These are phyloP conservation scores for Dactylellina drechsleri DNA, from an alignment of 2,329 filamentous ascomycete genomes.

Conservation along the genomic window DNA sequence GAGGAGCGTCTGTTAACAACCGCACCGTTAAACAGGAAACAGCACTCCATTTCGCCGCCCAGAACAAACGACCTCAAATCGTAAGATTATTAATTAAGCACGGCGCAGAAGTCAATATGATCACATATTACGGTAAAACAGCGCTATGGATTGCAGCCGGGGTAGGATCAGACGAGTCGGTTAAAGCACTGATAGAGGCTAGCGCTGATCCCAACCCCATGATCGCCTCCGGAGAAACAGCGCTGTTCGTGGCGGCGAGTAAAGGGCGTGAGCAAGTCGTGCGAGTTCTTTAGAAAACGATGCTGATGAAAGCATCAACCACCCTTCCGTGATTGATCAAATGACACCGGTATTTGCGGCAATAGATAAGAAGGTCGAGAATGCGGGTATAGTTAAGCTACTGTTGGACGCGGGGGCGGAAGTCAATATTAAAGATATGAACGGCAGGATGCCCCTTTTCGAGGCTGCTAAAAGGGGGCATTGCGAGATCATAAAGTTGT, in stretches of 20 bases:
- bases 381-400: conserved; percentile 19
- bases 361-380: neutral
- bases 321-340: neutral
- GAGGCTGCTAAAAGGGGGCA: conserved; percentile 22
- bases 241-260: conserved; percentile 12
- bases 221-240: conserved; percentile 17
- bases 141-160: conserved; percentile 22
- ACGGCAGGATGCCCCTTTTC: conserved; percentile 18
- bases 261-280: conserved; percentile 18
- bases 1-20: conserved; percentile 2
- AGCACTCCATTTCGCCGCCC: conserved; percentile 15
- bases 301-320: conserved; percentile 8
- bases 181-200: conserved; percentile 17
- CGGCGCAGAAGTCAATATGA: conserved; percentile 12
- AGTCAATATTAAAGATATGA: conserved; percentile 12
- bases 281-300: conserved; percentile 18
- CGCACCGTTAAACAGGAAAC: conserved; percentile 1
- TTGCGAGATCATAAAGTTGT: conserved; percentile 11
- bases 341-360: conserved; percentile 23
- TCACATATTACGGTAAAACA: neutral
- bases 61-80: conserved; percentile 3
- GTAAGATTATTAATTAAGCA: conserved; percentile 6
- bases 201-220: conserved; percentile 30
- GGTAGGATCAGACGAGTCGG: neutral
- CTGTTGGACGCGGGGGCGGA: conserved; percentile 31